Conservation (phyloP, 2,329 filamentous ascomycete species). For the Sclerotiophoma versabilis region DNA sequence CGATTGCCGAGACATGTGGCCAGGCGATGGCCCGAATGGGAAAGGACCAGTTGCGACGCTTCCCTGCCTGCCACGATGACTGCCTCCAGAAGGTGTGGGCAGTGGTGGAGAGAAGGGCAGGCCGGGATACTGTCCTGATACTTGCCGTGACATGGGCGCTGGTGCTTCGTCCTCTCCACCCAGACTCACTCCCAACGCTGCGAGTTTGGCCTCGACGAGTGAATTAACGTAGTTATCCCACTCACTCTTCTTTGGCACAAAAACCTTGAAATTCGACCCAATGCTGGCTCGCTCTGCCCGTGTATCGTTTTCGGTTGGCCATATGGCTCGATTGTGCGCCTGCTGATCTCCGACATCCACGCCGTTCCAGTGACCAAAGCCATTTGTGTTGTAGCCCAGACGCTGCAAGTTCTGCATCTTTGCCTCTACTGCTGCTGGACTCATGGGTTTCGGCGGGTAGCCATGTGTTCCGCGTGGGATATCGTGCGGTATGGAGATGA, state of each 20-base stretch:
- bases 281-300: constrained; percentile 61
- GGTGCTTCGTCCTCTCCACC: constrained; percentile 71
- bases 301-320: constrained; percentile 69
- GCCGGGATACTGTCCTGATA: constrained; percentile 75
- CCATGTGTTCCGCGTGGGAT: constrained; percentile 51
- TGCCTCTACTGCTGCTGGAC: constrained; percentile 61
- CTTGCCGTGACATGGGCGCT: constrained; percentile 71
- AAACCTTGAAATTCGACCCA: constrained; percentile 62
- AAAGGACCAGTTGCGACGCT: constrained; percentile 65
- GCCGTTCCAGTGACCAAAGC: constrained; percentile 70
- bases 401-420: constrained; percentile 73
- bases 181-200: constrained; percentile 85
- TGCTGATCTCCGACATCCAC: constrained; percentile 26
- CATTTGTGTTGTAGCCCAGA: constrained; percentile 71
- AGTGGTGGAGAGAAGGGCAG: constrained; percentile 85
- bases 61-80: constrained; percentile 67
- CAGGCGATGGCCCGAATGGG: constrained; percentile 62
- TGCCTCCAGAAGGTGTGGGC: constrained; percentile 78
- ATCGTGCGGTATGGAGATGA: constrained; percentile 54
- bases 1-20: constrained; percentile 66
- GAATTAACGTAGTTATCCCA: constrained; percentile 84
- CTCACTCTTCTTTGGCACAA: constrained; percentile 73
- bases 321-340: constrained; percentile 70
- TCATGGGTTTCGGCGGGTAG: constrained; percentile 54
- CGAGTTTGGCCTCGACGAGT: constrained; percentile 88